phyloP scores from a whole-genome alignment of 2,329 filamentous ascomycete genomes.

The Hypoxylon sp. region DNA sequence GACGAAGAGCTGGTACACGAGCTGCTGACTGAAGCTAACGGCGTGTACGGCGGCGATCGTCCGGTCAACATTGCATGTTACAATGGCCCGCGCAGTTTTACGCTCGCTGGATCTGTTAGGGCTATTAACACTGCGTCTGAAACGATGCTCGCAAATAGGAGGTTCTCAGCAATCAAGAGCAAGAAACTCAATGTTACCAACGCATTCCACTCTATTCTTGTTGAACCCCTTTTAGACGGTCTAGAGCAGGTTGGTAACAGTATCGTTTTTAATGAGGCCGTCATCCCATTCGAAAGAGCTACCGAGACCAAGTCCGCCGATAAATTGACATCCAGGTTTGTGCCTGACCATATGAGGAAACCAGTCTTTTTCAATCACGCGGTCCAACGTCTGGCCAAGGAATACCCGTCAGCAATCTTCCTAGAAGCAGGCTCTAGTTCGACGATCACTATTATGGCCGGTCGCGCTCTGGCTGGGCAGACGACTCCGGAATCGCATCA shows the following conservation, averaged over 20 bases:
- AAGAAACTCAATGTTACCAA: constrained; percentile 63
- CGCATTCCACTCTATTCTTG: constrained; percentile 63
- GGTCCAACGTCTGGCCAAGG: constrained; percentile 56
- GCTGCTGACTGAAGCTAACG: constrained; percentile 40
- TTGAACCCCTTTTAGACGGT: constrained; percentile 54
- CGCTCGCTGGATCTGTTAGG: constrained; percentile 57
- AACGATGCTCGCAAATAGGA: constrained; percentile 7
- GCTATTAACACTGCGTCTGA: constrained; percentile 53
- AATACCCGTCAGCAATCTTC: constrained; percentile 52
- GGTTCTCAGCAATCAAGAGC: constrained; percentile 39
- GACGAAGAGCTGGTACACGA: constrained; percentile 48
- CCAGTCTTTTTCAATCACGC: constrained; percentile 64
- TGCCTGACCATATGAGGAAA: constrained; percentile 58
- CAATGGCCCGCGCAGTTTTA: constrained; percentile 61
- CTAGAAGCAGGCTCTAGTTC: constrained; percentile 62
- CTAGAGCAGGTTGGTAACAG: constrained; percentile 50
- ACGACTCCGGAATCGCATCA: constrained; percentile 11
- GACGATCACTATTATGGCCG: constrained; percentile 55
- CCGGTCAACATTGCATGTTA: constrained; percentile 61
- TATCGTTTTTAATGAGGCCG: constrained; percentile 53
- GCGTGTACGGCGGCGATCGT: not conserved
- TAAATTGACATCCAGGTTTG: constrained; percentile 30
- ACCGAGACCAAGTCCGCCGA: constrained; percentile 27
- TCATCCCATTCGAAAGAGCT: constrained; percentile 54
- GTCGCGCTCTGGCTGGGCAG: constrained; percentile 37